These are phyloP conservation scores for Lagerstroemia speciosa DNA, from an alignment of 345 rosid genomes.

Conservation along the genomic window DNA sequence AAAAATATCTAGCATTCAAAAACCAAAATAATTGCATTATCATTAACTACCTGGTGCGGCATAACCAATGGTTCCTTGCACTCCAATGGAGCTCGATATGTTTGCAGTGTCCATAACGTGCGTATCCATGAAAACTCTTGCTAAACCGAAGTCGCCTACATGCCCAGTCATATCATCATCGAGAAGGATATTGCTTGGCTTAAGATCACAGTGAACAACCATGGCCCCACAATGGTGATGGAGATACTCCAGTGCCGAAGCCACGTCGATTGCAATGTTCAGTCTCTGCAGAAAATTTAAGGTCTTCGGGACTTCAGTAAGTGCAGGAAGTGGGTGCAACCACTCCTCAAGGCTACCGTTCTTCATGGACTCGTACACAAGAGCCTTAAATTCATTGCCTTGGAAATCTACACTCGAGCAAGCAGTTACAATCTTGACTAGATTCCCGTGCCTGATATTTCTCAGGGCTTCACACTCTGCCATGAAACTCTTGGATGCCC, in stretches of 20 bases:
- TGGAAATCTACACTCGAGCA: slow-evolving; percentile 12
- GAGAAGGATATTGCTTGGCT: slow-evolving; percentile 15
- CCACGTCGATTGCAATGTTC: slow-evolving; percentile 14
- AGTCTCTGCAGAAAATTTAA: slow-evolving; percentile 6
- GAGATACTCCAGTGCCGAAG: slow-evolving; percentile 13
- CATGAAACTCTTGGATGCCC: slow-evolving; percentile 16
- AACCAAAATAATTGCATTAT: too few relatives aligned
- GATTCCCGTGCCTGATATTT: slow-evolving; percentile 13
- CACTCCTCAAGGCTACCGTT: slow-evolving; percentile 20
- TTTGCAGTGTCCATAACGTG: not conserved
- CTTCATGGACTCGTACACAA: slow-evolving; percentile 12
- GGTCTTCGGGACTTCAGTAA: not conserved
- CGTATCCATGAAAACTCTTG: not conserved
- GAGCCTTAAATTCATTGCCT: slow-evolving; percentile 18
- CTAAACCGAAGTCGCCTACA: slow-evolving; percentile 15
- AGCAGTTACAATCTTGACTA: slow-evolving; percentile 8
- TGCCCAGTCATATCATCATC: slow-evolving; percentile 11
- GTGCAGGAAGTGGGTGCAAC: not conserved
- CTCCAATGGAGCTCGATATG: not conserved
- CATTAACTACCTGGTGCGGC: slow-evolving; percentile 10
- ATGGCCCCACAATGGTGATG: slow-evolving; percentile 11
- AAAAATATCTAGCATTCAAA: too few relatives aligned
- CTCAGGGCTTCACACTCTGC: slow-evolving; percentile 14
- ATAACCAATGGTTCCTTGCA: slow-evolving; percentile 10
- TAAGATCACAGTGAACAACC: slow-evolving; percentile 21